A percentile compares a stretch with the other conserved stretches of the same genome.
phyloP scores from a whole-genome alignment of 306 rosid species.

The Amphicarpaea edgeworthii region DNA sequence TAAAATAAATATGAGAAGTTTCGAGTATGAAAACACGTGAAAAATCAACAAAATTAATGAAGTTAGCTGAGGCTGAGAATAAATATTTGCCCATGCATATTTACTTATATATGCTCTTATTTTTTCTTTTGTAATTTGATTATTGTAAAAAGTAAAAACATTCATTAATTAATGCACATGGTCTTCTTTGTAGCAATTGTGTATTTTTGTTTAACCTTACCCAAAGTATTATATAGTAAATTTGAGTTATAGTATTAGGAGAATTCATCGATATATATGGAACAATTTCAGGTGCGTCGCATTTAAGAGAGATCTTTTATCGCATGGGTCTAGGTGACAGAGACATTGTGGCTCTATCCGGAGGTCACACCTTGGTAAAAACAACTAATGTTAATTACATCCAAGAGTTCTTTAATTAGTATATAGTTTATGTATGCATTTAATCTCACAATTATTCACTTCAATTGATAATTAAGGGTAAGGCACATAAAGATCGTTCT shows the following conservation, averaged over 20 bases:
- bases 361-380: conserved; percentile 90
- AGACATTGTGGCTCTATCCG: conserved; percentile 87
- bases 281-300: conserved; percentile 64
- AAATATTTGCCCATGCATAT: background rate
- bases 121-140: no score
- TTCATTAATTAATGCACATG: background rate
- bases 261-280: background rate
- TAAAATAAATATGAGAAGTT: background rate
- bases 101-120: no score
- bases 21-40: background rate
- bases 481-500: conserved; percentile 81
- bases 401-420: background rate
- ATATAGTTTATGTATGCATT: background rate
- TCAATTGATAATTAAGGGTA: conserved; percentile 68
- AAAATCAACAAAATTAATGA: background rate
- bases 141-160: no score
- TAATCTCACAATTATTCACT: conserved; percentile 28
- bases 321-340: conserved; percentile 79
- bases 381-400: background rate
- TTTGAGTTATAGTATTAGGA: conserved; percentile 23
- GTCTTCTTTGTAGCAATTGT: background rate
- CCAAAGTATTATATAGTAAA: background rate
- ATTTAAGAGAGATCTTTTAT: conserved; percentile 69
- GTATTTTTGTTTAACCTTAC: background rate
- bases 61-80: background rate